Conservation (phyloP, 768 basidiomycete species). For the Leucosporidium scottii region DNA sequence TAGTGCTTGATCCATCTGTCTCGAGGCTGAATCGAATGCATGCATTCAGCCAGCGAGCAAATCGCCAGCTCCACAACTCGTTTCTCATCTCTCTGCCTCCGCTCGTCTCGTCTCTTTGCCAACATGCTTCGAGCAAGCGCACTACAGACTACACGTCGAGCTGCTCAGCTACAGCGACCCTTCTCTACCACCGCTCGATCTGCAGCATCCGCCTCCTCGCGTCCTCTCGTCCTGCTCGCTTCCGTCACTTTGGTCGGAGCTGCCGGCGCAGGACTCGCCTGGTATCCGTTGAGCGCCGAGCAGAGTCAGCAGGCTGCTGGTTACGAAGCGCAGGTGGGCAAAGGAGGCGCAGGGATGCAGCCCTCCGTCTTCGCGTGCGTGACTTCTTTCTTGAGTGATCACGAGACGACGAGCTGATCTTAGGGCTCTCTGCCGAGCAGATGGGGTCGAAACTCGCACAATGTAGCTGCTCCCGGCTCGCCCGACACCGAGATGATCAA, state of each 20-base stretch:
- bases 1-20: no score
- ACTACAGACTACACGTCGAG: no score
- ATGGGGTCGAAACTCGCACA: conserved; percentile 15
- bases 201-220: not conserved
- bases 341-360: not conserved
- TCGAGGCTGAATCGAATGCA: no score
- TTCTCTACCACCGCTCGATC: not conserved
- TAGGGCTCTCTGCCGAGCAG: not conserved
- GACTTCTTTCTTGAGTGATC: not conserved
- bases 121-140: no score
- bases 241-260: not conserved
- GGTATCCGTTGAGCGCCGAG: no score
- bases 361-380: conserved; percentile 2
- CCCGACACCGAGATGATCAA: conserved; percentile 25
- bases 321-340: not conserved
- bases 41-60: no score
- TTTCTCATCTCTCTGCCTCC: no score
- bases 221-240: not conserved
- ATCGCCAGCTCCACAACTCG: no score
- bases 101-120: no score
- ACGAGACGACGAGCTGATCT: not conserved
- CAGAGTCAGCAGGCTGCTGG: not conserved
- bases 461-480: conserved; percentile 9
- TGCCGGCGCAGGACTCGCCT: not conserved
- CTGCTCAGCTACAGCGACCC: not conserved